phyloP scores from a whole-genome alignment of 192 early-diverging fungal genomes.

The Coemansia sp. region DNA sequence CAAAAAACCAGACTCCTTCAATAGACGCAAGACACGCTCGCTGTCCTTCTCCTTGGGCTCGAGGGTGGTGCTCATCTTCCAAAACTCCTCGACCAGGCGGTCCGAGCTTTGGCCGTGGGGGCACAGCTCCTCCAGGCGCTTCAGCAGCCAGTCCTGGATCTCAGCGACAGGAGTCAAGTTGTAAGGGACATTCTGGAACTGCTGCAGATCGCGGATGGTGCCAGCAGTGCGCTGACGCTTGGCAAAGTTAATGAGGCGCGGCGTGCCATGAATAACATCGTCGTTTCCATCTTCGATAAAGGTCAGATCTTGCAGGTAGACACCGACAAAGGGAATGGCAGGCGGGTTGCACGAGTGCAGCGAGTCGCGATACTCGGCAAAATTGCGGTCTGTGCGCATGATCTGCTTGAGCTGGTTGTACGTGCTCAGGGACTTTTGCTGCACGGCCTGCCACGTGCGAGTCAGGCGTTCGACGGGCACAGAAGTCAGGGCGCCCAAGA shows the following conservation, averaged over 20 bases:
- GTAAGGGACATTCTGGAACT: conserved; percentile 85
- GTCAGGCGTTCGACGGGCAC: conserved; percentile 87
- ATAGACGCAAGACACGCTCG: conserved; percentile 74
- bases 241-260: conserved; percentile 84
- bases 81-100: conserved; percentile 67
- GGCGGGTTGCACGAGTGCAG: conserved; percentile 81
- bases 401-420: conserved; percentile 69
- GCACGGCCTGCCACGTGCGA: conserved; percentile 86
- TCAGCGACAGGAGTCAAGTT: conserved; percentile 75
- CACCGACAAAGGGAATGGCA: conserved; percentile 81
- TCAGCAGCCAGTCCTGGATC: conserved; percentile 77
- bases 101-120: conserved; percentile 62
- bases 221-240: conserved; percentile 87
- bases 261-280: conserved; percentile 64
- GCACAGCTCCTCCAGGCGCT: conserved; percentile 66
- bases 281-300: conserved; percentile 90
- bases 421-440: conserved; percentile 59
- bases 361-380: conserved; percentile 76
- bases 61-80: conserved; percentile 73
- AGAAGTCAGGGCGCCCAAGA: conserved; percentile 86
- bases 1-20: conserved; percentile 78
- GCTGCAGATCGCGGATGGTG: conserved; percentile 84
- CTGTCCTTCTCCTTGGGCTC: conserved; percentile 88
- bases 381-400: conserved; percentile 84
- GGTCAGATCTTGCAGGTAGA: conserved; percentile 85